Evolutionary conservation across 2,329 filamentous ascomycete species (phyloP).

Genomic region (Pyrenophora teres): DNA sequence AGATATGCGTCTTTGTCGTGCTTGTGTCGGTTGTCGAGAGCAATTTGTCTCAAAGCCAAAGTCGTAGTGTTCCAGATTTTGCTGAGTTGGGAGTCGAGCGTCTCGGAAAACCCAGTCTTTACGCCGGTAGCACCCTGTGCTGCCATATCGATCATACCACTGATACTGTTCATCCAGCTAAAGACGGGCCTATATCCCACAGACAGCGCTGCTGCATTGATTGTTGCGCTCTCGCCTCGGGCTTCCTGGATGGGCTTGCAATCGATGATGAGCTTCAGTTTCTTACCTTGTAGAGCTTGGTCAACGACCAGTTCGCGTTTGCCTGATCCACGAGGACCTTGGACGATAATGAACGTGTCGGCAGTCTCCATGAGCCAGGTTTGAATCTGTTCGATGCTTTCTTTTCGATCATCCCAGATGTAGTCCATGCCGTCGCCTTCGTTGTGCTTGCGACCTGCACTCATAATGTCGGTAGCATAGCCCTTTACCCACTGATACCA

Average conservation of each 20-base stretch:
- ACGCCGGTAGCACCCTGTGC: slow-evolving; percentile 92
- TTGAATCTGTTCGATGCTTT: slow-evolving; percentile 79
- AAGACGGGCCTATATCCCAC: slow-evolving; percentile 94
- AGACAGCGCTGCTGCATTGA: slow-evolving; percentile 76
- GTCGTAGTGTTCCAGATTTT: slow-evolving; percentile 89
- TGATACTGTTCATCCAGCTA: slow-evolving; percentile 94
- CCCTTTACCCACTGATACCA: slow-evolving; percentile 81
- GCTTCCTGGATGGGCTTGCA: slow-evolving; percentile 94
- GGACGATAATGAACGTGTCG: slow-evolving; percentile 91
- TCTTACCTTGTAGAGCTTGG: slow-evolving; percentile 75
- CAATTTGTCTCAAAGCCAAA: slow-evolving; percentile 76
- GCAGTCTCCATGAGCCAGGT: slow-evolving; percentile 86
- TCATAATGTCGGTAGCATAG: slow-evolving; percentile 69
- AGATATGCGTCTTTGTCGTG: slow-evolving; percentile 73
- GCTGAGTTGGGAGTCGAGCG: slow-evolving; percentile 81
- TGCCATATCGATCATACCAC: slow-evolving; percentile 87
- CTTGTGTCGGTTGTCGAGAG: slow-evolving; percentile 70
- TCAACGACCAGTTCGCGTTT: slow-evolving; percentile 88
- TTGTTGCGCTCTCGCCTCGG: slow-evolving; percentile 82
- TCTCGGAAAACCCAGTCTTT: slow-evolving; percentile 93
- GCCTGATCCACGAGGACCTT: slow-evolving; percentile 88
- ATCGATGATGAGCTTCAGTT: slow-evolving; percentile 82
- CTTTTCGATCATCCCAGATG: slow-evolving; percentile 85
- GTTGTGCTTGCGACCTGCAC: slow-evolving; percentile 60
- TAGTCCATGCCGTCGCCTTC: slow-evolving; percentile 74